These are phyloP conservation scores for Sphagnum contortum DNA, from an alignment of 225 moss, liverwort and hornwort genomes.

Conservation along the genomic window DNA sequence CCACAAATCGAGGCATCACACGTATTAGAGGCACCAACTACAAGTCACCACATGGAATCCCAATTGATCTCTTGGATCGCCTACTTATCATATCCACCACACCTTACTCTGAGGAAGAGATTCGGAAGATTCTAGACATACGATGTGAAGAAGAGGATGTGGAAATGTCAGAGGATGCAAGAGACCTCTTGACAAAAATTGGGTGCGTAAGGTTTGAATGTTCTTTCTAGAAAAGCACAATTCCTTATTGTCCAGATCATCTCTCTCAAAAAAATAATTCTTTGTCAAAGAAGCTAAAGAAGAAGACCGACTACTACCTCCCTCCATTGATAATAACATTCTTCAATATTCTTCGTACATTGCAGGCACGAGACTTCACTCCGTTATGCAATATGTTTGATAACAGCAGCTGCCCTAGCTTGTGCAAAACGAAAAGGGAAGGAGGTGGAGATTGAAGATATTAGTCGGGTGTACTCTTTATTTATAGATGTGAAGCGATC, in stretches of 20 bases:
- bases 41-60: conserved; percentile 75
- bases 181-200: conserved; percentile 68
- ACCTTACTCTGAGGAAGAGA: conserved; percentile 63
- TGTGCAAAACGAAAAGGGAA: conserved; percentile 62
- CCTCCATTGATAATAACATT: no score
- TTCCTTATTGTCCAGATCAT: neutral
- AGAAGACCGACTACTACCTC: no score
- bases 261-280: neutral
- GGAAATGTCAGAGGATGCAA: conserved; percentile 69
- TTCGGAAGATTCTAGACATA: conserved; percentile 65
- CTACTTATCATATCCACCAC: conserved; percentile 71
- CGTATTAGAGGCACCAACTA: conserved; percentile 75
- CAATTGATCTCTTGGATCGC: conserved; percentile 69
- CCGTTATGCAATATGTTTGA: conserved; percentile 65
- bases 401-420: conserved; percentile 65
- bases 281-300: no score
- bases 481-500: conserved; percentile 77
- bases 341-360: neutral
- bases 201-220: conserved; percentile 15
- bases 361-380: conserved; percentile 62
- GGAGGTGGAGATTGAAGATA: conserved; percentile 79
- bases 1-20: conserved; percentile 81
- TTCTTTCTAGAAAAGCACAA: no score
- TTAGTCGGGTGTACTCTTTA: conserved; percentile 66
- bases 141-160: conserved; percentile 85